Conservation (phyloP, 306 rosid genomes). For the Vicia villosa region DNA sequence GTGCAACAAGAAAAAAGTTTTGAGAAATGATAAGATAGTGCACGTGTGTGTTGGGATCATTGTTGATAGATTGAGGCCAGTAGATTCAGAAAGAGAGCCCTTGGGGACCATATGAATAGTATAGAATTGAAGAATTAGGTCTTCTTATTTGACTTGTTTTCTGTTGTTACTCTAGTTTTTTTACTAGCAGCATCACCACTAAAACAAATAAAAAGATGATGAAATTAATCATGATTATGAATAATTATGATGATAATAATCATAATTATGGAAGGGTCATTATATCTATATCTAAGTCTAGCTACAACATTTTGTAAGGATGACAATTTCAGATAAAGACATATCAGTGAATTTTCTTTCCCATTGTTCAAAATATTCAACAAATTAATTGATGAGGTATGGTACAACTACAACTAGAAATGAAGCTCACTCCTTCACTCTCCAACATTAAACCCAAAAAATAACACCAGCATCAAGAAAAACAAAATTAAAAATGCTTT, state of each 20-base stretch:
- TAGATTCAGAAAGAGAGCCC: conserved; percentile 28
- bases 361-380: conserved; percentile 18
- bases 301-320: neutral
- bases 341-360: conserved; percentile 16
- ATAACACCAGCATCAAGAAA: neutral
- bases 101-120: conserved; percentile 57
- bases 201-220: too few species aligned
- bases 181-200: neutral
- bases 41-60: conserved; percentile 58
- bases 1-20: conserved; percentile 17
- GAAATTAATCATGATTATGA: neutral
- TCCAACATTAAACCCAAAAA: conserved; percentile 27
- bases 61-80: conserved; percentile 37
- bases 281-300: conserved; percentile 9
- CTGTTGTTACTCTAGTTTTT: conserved; percentile 26
- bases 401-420: too few species aligned
- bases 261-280: conserved; percentile 28
- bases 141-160: conserved; percentile 20
- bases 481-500: conserved; percentile 27
- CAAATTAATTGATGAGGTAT: neutral
- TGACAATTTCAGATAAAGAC: conserved; percentile 21
- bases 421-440: conserved; percentile 7
- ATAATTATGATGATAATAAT: conserved; percentile 20
- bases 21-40: conserved; percentile 37
- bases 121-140: neutral